Evolutionary conservation across 2,329 filamentous ascomycete species (phyloP), one percentile per base, ranked within the genome.

Genomic region (Ceratocystis alfenasii): DNA sequence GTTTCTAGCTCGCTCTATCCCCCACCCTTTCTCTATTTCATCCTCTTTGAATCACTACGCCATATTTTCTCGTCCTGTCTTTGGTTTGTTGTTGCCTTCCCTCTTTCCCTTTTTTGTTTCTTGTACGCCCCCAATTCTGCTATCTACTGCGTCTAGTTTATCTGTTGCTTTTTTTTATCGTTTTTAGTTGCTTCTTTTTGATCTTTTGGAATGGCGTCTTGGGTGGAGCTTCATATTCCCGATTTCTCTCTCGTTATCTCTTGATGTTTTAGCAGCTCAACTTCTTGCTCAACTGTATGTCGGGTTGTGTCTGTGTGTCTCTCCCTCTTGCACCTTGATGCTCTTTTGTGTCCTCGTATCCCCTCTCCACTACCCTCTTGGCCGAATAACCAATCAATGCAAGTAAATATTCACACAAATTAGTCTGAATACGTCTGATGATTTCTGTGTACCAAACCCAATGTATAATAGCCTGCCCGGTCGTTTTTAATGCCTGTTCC

Each of bases 191-290:
- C 60, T 60, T 48, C 66, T 66, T 67, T 69, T 70, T 67, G 59
- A 62, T 64, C 53, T 62, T 63, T 60, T 67, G 66, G 70, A 69
- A 68, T 70, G 65, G 63, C 68, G 53, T 66, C 66, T 65, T 63
- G 65, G 62, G 65, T 65, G 62, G 66, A 67, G 66, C 66, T 69
- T 67, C 66, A 70, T 70, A 69, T 67, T 67, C 71, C 68, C 69
- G 70, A 71, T 71, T 70, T 74, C 69, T 73, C 68, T 70, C 68
- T 70, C 69, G 28, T 59, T 59, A 59, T 59, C 55, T 59, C 55
- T 33, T 59, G 7, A 59, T 17, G 55, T 59, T 59, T 33, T 59
- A 59, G 33, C 55, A 59, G 55, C 55, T 59, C 33, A 36, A 59
- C 53, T 59, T 33, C 64, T 67, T 65, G 50, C 68, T 69, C 68